Percentiles rank a stretch among this genome's conserved stretches.
These are phyloP conservation scores for Magnolia changhungtana DNA, from an alignment of 164 flowering plant species.

Conservation along the genomic window DNA sequence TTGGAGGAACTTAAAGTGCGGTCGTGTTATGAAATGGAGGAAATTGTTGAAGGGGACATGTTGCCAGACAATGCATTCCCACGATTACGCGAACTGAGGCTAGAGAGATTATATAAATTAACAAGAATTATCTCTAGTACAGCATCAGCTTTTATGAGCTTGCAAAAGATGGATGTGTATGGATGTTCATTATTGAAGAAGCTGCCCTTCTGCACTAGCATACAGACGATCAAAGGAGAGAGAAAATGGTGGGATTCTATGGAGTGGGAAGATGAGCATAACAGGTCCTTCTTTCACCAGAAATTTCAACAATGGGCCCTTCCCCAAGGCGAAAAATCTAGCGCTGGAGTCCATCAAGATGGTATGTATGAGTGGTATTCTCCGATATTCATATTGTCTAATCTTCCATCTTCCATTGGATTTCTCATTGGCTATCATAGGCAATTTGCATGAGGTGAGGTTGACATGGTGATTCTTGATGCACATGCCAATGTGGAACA, in stretches of 20 bases:
- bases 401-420: too few relatives aligned
- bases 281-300: neutral
- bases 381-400: too few relatives aligned
- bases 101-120: neutral
- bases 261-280: neutral
- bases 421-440: too few relatives aligned
- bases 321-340: neutral
- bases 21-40: neutral
- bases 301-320: neutral
- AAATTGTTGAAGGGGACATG: constrained; percentile 1
- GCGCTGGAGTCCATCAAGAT: too few relatives aligned
- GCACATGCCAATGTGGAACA: too few relatives aligned
- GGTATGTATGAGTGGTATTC: too few relatives aligned
- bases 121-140: neutral
- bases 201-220: neutral
- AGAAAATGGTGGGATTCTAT: neutral
- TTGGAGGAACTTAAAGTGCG: neutral
- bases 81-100: neutral
- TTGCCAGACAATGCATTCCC: constrained; percentile 4
- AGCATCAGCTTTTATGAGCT: neutral
- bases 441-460: too few relatives aligned
- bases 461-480: too few relatives aligned
- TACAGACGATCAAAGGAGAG: neutral
- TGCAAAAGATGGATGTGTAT: neutral
- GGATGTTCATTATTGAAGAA: neutral